Conservation (phyloP, 805 yeast species). For the Ogataea saltuana region DNA sequence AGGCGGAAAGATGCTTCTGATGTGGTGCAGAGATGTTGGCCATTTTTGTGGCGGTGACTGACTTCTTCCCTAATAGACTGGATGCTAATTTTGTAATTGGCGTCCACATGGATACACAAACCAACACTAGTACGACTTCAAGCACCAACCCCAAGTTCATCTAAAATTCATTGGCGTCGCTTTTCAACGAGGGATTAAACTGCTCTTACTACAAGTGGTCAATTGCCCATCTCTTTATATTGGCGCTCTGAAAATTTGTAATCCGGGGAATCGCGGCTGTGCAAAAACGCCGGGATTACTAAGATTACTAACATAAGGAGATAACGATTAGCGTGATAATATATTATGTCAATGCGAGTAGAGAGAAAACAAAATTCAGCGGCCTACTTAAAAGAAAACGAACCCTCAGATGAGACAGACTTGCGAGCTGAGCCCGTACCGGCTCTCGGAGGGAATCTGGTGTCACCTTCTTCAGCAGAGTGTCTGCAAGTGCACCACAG, state of each 20-base stretch:
- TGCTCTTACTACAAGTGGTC: neutral
- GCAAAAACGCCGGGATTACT: neutral
- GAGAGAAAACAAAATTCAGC: neutral
- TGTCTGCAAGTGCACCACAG: constrained; percentile 59
- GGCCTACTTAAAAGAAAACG: constrained; percentile 7
- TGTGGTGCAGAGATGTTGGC: too few relatives aligned
- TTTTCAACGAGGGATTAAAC: neutral
- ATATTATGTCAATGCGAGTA: neutral
- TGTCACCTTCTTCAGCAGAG: constrained; percentile 39
- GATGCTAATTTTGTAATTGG: neutral
- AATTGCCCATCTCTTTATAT: neutral
- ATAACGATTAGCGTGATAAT: neutral
- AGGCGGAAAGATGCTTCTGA: neutral
- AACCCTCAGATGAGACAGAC: constrained; percentile 30
- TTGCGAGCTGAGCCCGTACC: constrained; percentile 58
- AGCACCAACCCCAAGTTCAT: constrained; percentile 1
- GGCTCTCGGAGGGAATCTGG: constrained; percentile 59
- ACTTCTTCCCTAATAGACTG: neutral
- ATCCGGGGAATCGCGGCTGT: constrained; percentile 5
- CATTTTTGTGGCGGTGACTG: neutral
- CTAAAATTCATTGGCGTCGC: neutral
- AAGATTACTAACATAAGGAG: neutral
- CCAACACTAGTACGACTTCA: neutral
- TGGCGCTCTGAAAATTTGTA: neutral
- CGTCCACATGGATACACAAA: constrained; percentile 6